These are phyloP conservation scores for Silene conica DNA, from an alignment of 148 eudicot genomes.

Conservation along the genomic window DNA sequence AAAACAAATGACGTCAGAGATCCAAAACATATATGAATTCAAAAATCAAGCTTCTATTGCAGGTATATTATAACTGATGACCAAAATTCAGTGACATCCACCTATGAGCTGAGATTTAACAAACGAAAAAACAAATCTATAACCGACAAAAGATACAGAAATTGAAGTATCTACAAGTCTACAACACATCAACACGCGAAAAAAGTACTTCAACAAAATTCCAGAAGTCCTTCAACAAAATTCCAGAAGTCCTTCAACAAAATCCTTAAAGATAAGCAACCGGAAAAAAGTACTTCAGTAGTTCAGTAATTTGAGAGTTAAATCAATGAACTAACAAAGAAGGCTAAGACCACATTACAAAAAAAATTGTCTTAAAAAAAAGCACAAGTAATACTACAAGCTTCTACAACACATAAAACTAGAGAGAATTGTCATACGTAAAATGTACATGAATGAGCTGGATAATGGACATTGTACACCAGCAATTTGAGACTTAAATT, in stretches of 20 bases:
- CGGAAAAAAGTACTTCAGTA: neutral
- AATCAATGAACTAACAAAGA: neutral
- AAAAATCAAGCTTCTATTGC: neutral
- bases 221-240: neutral
- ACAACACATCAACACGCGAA: neutral
- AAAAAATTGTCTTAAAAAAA: no score
- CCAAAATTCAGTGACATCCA: no score
- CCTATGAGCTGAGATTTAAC: no score
- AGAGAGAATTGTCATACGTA: neutral
- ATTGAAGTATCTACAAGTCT: slow-evolving; percentile 1
- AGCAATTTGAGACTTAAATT: no score
- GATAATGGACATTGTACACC: no score
- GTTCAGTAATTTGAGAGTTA: neutral
- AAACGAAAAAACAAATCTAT: no score
- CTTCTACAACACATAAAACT: neutral
- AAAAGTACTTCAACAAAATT: neutral
- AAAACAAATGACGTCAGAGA: neutral
- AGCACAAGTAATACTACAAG: neutral
- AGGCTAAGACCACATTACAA: neutral
- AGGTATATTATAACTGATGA: no score
- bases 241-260: neutral
- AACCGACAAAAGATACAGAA: no score
- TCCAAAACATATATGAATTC: neutral
- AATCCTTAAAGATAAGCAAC: neutral
- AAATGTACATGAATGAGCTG: neutral